These are phyloP conservation scores for Voacanga thouarsii DNA, from an alignment of 257 asterid genomes.

Conservation along the genomic window DNA sequence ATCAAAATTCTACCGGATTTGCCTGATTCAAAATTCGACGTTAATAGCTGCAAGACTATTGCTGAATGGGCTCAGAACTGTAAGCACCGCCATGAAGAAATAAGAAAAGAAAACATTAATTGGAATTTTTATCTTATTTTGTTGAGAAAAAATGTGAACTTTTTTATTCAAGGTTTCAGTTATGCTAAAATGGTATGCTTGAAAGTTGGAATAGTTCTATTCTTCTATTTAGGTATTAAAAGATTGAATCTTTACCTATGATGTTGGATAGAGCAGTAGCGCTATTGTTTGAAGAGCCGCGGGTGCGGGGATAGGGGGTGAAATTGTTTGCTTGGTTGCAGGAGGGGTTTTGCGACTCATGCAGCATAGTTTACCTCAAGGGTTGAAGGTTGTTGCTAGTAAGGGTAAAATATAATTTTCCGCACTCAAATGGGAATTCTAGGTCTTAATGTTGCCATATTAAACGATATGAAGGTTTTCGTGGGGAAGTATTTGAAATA, in stretches of 20 bases:
- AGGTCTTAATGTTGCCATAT: background rate
- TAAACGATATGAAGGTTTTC: background rate
- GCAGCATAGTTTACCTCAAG: background rate
- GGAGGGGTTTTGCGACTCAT: background rate
- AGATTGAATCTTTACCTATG: too few species aligned
- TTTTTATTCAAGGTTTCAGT: background rate
- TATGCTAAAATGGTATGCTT: too few species aligned
- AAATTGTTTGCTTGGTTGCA: background rate
- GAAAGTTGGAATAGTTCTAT: background rate
- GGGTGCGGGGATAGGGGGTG: background rate
- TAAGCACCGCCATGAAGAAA: conserved; percentile 74
- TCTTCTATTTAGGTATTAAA: too few species aligned
- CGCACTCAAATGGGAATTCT: background rate
- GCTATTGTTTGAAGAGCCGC: background rate
- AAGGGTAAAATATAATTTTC: background rate
- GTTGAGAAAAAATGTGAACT: too few species aligned
- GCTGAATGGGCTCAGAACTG: conserved; percentile 64
- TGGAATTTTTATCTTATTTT: background rate
- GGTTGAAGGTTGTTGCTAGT: background rate
- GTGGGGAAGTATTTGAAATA: background rate
- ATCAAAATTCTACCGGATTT: conserved; percentile 62
- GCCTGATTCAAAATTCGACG: conserved; percentile 41
- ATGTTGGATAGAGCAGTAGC: too few species aligned
- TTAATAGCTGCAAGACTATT: conserved; percentile 29
- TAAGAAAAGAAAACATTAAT: conserved; percentile 40